Percentiles rank a stretch among this genome's conserved stretches.
Conservation (phyloP, 192 early-diverging fungal genomes). For the Mortierella claussenii region DNA sequence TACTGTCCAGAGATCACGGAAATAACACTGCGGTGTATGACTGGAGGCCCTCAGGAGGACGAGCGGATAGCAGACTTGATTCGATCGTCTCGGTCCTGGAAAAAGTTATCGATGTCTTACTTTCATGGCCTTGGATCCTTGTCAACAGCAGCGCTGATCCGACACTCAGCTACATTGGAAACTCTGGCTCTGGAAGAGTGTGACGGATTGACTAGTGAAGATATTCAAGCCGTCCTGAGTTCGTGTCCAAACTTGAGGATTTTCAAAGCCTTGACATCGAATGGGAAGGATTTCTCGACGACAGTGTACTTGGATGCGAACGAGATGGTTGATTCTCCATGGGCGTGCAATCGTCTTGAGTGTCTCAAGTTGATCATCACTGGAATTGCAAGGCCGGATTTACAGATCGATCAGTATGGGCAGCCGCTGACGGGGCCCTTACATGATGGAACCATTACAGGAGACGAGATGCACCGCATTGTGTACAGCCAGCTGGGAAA, state of each 20-base stretch:
- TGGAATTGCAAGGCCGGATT: conserved; percentile 36
- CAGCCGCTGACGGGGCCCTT: conserved; percentile 16
- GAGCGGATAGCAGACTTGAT: conserved; percentile 19
- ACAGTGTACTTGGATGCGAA: conserved; percentile 43
- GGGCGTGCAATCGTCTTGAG: conserved; percentile 28
- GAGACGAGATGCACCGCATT: conserved; percentile 16
- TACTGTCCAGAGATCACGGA: conserved; percentile 16
- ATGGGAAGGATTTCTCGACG: conserved; percentile 24
- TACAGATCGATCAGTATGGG: conserved; percentile 28
- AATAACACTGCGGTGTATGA: conserved; percentile 26
- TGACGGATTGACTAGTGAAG: conserved; percentile 34
- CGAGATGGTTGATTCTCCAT: conserved; percentile 36
- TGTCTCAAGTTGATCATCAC: conserved; percentile 29
- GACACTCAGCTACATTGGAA: conserved; percentile 25
- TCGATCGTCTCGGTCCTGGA: conserved; percentile 14
- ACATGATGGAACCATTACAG: conserved; percentile 23
- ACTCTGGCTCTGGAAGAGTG: conserved; percentile 29
- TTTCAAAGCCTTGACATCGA: conserved; percentile 35
- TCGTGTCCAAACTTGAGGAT: conserved; percentile 22
- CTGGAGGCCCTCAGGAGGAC: conserved; percentile 30
- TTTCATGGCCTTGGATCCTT: conserved; percentile 40
- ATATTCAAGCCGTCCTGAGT: conserved; percentile 25
- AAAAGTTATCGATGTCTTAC: conserved; percentile 15
- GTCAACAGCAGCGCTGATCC: conserved; percentile 19
- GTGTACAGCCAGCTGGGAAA: conserved; percentile 27